Conservation (phyloP, 2,329 filamentous ascomycete genomes). For the Botrytis medusae region DNA sequence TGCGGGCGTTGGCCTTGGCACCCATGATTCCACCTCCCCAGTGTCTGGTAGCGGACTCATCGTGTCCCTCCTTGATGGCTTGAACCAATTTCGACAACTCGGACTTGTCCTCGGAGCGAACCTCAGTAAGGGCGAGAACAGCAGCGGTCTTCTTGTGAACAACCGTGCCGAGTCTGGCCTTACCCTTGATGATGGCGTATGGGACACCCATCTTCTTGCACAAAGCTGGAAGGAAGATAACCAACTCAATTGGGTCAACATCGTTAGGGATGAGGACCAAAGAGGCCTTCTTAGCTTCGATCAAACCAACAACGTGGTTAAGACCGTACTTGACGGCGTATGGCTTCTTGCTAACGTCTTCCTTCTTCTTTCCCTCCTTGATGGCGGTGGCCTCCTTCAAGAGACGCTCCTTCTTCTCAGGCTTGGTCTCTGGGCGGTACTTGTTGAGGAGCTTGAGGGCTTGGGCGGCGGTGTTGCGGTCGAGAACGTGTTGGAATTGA, state of each 20-base stretch:
- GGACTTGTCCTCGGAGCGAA: constrained; percentile 96
- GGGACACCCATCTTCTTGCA: constrained; percentile 99
- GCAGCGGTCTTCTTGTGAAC: constrained; percentile 99
- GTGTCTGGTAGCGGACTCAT: constrained; percentile 86
- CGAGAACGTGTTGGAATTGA: constrained; percentile 96
- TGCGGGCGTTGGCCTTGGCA: constrained; percentile 78
- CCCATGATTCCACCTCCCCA: constrained; percentile 99
- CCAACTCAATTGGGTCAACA: constrained; percentile 98
- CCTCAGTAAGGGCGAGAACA: constrained; percentile 92
- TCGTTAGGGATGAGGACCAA: constrained; percentile 99
- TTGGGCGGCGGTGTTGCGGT: constrained; percentile 95
- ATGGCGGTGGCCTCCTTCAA: constrained; percentile 97
- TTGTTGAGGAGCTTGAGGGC: constrained; percentile 99
- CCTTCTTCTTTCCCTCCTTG: constrained; percentile 99
- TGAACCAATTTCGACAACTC: constrained; percentile 97
- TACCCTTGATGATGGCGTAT: constrained; percentile 99
- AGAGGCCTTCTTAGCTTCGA: constrained; percentile 99
- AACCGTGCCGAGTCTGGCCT: constrained; percentile 97
- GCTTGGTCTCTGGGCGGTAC: constrained; percentile 99
- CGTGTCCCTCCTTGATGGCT: constrained; percentile 96
- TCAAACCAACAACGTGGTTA: constrained; percentile 96
- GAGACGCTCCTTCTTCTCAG: constrained; percentile 99
- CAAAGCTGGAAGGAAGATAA: constrained; percentile 97
- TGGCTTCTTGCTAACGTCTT: constrained; percentile 99
- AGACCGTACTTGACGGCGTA: constrained; percentile 99